Percentiles rank a stretch among this genome's conserved stretches.
phyloP scores from a whole-genome alignment of 1,284 basidiomycete species.

The Microbotryum violaceum region DNA sequence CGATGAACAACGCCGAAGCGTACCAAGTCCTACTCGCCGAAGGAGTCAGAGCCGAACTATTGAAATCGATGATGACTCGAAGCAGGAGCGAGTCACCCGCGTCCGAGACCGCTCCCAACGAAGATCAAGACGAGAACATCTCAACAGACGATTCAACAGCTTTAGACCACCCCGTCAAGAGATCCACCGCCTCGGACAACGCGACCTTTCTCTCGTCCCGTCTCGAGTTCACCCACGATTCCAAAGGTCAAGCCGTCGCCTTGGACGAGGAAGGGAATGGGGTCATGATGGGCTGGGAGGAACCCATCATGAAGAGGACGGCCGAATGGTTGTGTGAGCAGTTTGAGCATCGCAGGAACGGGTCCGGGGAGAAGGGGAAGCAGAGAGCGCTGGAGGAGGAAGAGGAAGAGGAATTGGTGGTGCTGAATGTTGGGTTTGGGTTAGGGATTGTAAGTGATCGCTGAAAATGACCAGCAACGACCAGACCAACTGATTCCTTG shows the following conservation, averaged over 20 bases:
- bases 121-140: constrained; percentile 19
- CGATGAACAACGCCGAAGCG: constrained; percentile 64
- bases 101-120: constrained; percentile 9
- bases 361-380: background rate
- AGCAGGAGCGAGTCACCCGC: background rate
- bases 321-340: constrained; percentile 54
- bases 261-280: constrained; percentile 48
- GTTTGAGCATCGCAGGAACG: constrained; percentile 46
- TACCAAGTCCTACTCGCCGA: constrained; percentile 75
- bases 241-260: constrained; percentile 71
- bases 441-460: constrained; percentile 70
- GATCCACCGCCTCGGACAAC: constrained; percentile 61
- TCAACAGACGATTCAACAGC: background rate
- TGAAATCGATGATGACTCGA: constrained; percentile 25
- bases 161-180: constrained; percentile 3
- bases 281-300: constrained; percentile 97
- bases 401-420: constrained; percentile 49
- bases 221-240: constrained; percentile 63
- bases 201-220: constrained; percentile 64
- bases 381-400: constrained; percentile 8
- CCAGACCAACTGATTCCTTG: background rate
- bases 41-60: constrained; percentile 60
- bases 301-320: constrained; percentile 66
- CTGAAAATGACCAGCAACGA: too few relatives aligned
- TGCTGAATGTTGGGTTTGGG: constrained; percentile 91